phyloP scores from a whole-genome alignment of 1,139 yeast species.

The Yamadazyma siamensis region DNA sequence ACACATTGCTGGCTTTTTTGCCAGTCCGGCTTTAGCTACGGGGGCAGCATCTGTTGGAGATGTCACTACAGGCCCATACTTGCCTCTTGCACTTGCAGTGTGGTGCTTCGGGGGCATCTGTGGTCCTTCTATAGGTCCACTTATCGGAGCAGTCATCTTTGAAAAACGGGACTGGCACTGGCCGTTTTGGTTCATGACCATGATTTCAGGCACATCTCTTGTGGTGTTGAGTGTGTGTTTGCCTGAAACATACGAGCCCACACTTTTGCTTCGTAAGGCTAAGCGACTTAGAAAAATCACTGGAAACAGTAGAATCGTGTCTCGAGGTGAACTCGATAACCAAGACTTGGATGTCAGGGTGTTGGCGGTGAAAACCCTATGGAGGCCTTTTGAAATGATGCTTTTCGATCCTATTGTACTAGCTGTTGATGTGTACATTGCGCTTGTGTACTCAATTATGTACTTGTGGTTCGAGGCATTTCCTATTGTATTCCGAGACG shows the following conservation, averaged over 20 bases:
- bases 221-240: constrained; percentile 31
- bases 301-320: constrained; percentile 36
- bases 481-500: constrained; percentile 25
- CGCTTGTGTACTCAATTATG: constrained; percentile 27
- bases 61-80: constrained; percentile 20
- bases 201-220: constrained; percentile 33
- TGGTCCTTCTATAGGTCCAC: constrained; percentile 34
- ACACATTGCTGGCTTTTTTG: constrained; percentile 32
- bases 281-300: constrained; percentile 42
- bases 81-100: constrained; percentile 24
- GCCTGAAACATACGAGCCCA: constrained; percentile 51
- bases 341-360: constrained; percentile 23
- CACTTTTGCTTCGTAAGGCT: constrained; percentile 47
- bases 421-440: constrained; percentile 28
- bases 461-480: constrained; percentile 34
- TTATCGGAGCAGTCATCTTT: constrained; percentile 26
- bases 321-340: constrained; percentile 42
- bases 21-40: constrained; percentile 34
- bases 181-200: constrained; percentile 42
- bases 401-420: constrained; percentile 30
- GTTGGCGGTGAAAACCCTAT: constrained; percentile 20
- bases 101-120: constrained; percentile 29
- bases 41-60: constrained; percentile 38
- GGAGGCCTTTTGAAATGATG: constrained; percentile 31
- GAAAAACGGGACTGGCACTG: constrained; percentile 38